Evolutionary conservation across 129 eudicot genomes (phyloP).

Genomic region (Escallonia herrerae): DNA sequence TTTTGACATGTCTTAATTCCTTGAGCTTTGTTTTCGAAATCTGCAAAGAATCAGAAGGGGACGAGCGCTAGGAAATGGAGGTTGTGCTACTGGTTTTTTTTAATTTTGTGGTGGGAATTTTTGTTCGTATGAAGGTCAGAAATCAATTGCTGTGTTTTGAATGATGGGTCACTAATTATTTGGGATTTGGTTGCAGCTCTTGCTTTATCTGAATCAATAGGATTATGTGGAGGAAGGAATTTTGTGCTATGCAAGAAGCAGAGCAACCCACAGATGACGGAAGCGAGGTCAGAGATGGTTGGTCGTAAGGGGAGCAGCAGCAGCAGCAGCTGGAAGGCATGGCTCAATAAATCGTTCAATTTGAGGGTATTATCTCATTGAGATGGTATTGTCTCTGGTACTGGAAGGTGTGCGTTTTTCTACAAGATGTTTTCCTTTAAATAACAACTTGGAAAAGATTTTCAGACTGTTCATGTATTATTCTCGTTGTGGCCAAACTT

Average conservation of each 20-base stretch:
- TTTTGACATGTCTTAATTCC: neutral
- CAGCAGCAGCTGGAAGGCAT: slow-evolving; percentile 41
- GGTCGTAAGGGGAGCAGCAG: slow-evolving; percentile 12
- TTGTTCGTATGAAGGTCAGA: too few species aligned
- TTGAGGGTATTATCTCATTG: slow-evolving; percentile 28
- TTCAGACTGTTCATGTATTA: too few species aligned
- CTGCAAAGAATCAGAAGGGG: too few species aligned
- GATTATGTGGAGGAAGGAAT: slow-evolving; percentile 39
- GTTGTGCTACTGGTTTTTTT: neutral
- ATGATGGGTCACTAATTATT: neutral
- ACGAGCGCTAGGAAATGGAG: too few species aligned
- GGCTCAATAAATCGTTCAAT: slow-evolving; percentile 27
- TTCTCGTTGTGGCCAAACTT: too few species aligned
- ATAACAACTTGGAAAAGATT: too few species aligned
- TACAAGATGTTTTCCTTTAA: too few species aligned
- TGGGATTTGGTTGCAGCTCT: slow-evolving; percentile 31
- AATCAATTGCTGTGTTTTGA: too few species aligned
- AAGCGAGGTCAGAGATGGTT: slow-evolving; percentile 17
- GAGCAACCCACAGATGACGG: slow-evolving; percentile 22
- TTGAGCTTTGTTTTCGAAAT: too few species aligned
- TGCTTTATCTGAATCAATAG: slow-evolving; percentile 35
- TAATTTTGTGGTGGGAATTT: neutral
- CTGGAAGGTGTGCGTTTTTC: too few species aligned
- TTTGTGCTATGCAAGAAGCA: slow-evolving; percentile 57
- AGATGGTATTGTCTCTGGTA: neutral